Base-by-base conservation (phyloP, 345 rosid species). In the Populus simonii region DNA sequence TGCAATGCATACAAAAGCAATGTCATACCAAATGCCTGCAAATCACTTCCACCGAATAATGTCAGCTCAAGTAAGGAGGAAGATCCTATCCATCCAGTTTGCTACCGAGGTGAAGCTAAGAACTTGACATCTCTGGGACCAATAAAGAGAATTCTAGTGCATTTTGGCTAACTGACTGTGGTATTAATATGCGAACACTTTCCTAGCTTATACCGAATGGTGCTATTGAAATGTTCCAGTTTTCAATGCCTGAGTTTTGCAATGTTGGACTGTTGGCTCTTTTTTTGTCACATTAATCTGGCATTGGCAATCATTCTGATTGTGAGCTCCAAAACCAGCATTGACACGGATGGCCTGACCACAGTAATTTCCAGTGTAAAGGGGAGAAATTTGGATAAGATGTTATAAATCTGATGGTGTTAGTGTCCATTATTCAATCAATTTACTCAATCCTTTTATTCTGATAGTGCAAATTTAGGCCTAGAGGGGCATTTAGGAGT, bases 1-100 rank as follows among this genome's bases (percentile, higher is more conserved):
- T 88, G 91, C 83, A 75, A 77, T 22, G 85, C 73, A 38, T 84
- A 81, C 76, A 83, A 81, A 68, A 88, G 88, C 62, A 75, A 11
- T 13, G 55, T 5, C 38, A 23, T 38, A 45, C 88, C 89, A 15
- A 61, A 27, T 11, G 83, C 78, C 65, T 84, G 91, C 83, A 73
- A 72, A 49, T 10, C 11, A 5, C 70, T 35, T 39, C 55, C 49
- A 68, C 36, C 74, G 3, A 13, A 25, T 39, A 12, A 36, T 2
- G 61, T 63, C 53, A 77, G 73, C 59, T 70, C 69, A 62, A 63
- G 68, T 25, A 17, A 36, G 39, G 66, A 77, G 23, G 72, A 41
- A 57, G n/a, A 45, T 20, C 22, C 77, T 9, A 9, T 53, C 69
- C 20, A 59, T 18, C 74, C 78, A 39, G 81, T 74, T 17, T 68